Percentiles rank a stretch among this genome's conserved stretches.
phyloP scores from a whole-genome alignment of 1,284 basidiomycete genomes.

The Irpex rosettiformis region DNA sequence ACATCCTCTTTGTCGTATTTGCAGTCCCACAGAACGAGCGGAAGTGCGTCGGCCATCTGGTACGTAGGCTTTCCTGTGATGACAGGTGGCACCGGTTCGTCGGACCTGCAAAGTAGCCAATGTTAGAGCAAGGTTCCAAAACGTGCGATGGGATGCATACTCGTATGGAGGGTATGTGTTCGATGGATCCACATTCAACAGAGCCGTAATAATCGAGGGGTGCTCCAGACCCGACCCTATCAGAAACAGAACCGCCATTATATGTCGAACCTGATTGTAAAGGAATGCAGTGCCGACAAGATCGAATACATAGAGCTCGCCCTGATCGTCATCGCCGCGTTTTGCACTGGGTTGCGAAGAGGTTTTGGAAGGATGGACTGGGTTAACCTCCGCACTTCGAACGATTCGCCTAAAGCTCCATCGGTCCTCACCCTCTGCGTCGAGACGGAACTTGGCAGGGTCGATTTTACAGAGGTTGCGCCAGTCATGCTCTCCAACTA shows the following conservation, averaged over 20 bases:
- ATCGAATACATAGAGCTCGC: conserved; percentile 73
- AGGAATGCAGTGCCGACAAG: conserved; percentile 89
- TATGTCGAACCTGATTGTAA: conserved; percentile 97
- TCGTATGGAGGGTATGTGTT: conserved; percentile 26
- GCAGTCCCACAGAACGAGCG: conserved; percentile 92
- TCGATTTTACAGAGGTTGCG: conserved; percentile 97
- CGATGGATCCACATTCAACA: conserved; percentile 65
- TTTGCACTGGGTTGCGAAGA: background rate
- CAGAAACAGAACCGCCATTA: conserved; percentile 90
- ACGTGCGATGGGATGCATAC: background rate
- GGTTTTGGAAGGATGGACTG: conserved; percentile 23
- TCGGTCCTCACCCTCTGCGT: conserved; percentile 42
- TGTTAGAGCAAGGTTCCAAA: background rate
- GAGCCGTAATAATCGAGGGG: conserved; percentile 66
- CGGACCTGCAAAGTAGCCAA: conserved; percentile 10
- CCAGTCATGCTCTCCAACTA: conserved; percentile 94
- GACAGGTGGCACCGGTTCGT: conserved; percentile 39
- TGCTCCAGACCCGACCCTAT: conserved; percentile 82
- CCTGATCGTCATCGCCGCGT: background rate
- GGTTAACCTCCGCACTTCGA: conserved; percentile 58
- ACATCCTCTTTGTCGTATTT: conserved; percentile 69
- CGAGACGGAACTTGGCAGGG: conserved; percentile 87
- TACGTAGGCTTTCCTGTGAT: conserved; percentile 83
- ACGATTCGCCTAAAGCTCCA: conserved; percentile 47
- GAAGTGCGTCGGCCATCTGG: conserved; percentile 89